A percentile compares a stretch with the other conserved stretches of the same genome.
These are phyloP conservation scores for Astrephomene gubernaculifera DNA, from an alignment of 139 green algal genomes.

Conservation along the genomic window DNA sequence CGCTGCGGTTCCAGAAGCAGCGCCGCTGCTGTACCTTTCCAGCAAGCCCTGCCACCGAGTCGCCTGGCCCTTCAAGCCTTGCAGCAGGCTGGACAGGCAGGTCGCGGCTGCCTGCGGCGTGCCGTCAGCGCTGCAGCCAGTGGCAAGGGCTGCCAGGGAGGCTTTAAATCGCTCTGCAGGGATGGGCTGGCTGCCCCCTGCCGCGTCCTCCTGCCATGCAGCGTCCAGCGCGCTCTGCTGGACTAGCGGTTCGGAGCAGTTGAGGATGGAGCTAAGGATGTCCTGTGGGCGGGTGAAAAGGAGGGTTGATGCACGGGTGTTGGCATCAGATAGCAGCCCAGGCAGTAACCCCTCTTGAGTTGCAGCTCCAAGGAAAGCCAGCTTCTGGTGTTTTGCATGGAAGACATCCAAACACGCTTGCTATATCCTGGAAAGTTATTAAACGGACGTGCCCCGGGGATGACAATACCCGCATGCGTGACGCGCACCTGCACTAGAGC, in stretches of 20 bases:
- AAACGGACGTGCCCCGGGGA: neutral
- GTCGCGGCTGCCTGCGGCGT: neutral
- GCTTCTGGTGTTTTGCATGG: too few species aligned
- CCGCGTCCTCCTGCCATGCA: slow-evolving; percentile 6
- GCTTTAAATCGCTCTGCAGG: neutral
- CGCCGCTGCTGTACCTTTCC: neutral
- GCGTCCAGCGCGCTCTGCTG: neutral
- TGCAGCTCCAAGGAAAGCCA: too few species aligned
- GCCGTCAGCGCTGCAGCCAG: neutral
- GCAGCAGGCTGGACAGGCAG: neutral
- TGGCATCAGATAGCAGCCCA: neutral
- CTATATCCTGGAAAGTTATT: too few species aligned
- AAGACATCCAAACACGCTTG: too few species aligned
- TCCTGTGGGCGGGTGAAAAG: neutral
- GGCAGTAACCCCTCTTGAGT: neutral
- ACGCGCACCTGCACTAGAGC: slow-evolving; percentile 5
- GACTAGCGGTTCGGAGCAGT: neutral
- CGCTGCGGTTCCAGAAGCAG: too few species aligned
- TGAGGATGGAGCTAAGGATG: neutral
- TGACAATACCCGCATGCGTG: neutral
- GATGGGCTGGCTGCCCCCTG: neutral
- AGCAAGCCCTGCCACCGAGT: neutral
- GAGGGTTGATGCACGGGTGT: neutral
- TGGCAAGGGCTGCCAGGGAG: neutral
- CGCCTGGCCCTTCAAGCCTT: neutral